Evolutionary conservation across 192 early-diverging fungal genomes (phyloP), one percentile per base, ranked within the genome.

Genomic region (Paraglomus occultum): DNA sequence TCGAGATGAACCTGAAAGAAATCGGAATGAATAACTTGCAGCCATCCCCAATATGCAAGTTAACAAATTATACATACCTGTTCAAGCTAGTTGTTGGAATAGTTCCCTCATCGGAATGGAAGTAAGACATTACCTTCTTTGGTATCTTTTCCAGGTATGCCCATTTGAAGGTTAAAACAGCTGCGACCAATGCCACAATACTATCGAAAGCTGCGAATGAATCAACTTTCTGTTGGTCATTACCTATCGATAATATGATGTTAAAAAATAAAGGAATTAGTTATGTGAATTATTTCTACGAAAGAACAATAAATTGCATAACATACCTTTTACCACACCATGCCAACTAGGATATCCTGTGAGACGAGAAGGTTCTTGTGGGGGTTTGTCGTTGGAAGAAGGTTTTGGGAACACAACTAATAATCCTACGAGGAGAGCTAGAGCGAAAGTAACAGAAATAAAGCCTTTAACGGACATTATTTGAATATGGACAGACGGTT

Each of bases 311-410:
- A 11, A 50, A 11, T 50, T 50, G 48, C 48, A 50, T n/a, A 50
- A 15, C 48, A 50, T 50, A 50, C 48, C 15, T 50, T 50, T 50
- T 50, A 50, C 9, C 15, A 11, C 15, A 11, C 9, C 9, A 55
- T 55, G 53, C 53, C 53, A 55, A 11, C 17, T 55, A 20, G 53
- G 53, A 11, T 20, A 17, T 11, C 53, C 53, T 20, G 53, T 55
- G 23, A 6, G n/a, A 11, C 8, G 6, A 8, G 53, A 55, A 11
- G 53, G 53, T 55, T 7, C 53, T 55, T 55, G 53, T 6, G 7
- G 8, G 8, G 53, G 53, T 55, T 55, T 55, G 8, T 23, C 53
- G 15, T 50, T 50, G 53, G 53, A 17, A n/a, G n/a, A n/a, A n/a
- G n/a, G n/a, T n/a, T n/a, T n/a, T n/a, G n/a, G n/a, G n/a, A n/a